phyloP scores from a whole-genome alignment of 257 asterid genomes.

The Jacaranda copaia region DNA sequence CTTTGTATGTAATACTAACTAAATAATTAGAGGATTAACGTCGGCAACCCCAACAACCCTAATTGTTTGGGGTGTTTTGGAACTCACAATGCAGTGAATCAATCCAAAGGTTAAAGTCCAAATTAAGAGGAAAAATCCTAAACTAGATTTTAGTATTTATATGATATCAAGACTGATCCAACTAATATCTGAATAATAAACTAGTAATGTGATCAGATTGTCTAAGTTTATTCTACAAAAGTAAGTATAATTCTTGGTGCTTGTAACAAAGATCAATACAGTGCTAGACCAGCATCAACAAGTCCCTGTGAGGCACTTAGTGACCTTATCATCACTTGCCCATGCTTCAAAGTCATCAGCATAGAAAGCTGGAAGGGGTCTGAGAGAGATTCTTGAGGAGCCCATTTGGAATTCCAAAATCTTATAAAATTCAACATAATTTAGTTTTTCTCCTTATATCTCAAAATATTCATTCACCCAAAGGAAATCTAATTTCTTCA shows the following conservation, averaged over 20 bases:
- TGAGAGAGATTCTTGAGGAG: slow-evolving; percentile 52
- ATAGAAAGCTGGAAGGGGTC: slow-evolving; percentile 60
- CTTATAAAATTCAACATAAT: no score
- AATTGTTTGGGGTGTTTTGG: no score
- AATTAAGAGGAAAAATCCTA: no score
- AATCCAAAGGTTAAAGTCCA: no score
- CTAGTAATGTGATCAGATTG: neutral
- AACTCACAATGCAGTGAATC: no score
- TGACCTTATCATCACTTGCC: slow-evolving; percentile 67
- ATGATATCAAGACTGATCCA: no score
- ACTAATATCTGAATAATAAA: neutral
- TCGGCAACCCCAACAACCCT: no score
- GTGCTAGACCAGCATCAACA: neutral
- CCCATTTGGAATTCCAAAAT: slow-evolving; percentile 43
- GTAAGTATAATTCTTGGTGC: neutral
- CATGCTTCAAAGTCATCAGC: slow-evolving; percentile 64
- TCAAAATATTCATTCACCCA: no score
- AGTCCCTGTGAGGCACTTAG: slow-evolving; percentile 37
- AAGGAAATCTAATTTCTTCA: no score
- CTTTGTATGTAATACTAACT: no score
- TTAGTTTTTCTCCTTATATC: no score
- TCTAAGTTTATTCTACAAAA: neutral
- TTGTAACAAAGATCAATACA: neutral
- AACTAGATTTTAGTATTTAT: neutral
- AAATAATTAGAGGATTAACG: no score